Base-by-base conservation (phyloP, 805 yeast species). In the Pichia nanzhaoensis region DNA sequence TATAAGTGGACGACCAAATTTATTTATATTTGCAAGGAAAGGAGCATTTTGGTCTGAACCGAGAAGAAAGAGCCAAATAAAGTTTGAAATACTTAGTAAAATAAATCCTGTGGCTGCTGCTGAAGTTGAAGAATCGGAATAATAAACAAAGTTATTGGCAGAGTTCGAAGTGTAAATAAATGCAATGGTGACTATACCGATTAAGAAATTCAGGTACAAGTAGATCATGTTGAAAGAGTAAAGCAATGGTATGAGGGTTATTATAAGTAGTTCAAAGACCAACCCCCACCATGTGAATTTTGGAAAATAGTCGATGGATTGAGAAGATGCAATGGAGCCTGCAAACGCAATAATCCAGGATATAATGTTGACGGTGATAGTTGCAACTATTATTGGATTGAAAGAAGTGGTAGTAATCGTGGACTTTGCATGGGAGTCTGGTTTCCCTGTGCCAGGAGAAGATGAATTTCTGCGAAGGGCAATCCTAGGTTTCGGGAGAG, bases 221-320 rank as follows among this genome's bases (percentile, higher is more conserved):
- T 84, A 88, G 48, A 87, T 69, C 37, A 78, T 65, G 63, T 84
- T 82, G 56, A 61, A 79, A 58, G 62, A 73, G 64, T 75, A 87
- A 51, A 78, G 68, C 45, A 70, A 55, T 35, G 73, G 71, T 48
- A 76, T 71, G 18, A 70, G 60, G 5, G 78, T 54, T 18, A 84
- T 71, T 35, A 87, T 53, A 27, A 86, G 50, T 18, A 89, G 68
- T 64, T 91, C 81, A 59, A 78, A 93, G 2, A 84, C 90, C 5
- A 93, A 63, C 1, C 95, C 95, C 99, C 99, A 93, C 99, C 99
- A 91, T 4, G 93, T 78, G 64, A 91, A 84, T 52, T 78, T 77
- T 1, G 97, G 96, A 59, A 83, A 87, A 5, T 64, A 52, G 14
- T 65, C 27, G 7, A 53, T 37, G 18, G 51, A 62, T 17, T 63